Base-by-base conservation (phyloP, 2,329 filamentous ascomycete genomes). In the Ophiostoma angusticollis region DNA sequence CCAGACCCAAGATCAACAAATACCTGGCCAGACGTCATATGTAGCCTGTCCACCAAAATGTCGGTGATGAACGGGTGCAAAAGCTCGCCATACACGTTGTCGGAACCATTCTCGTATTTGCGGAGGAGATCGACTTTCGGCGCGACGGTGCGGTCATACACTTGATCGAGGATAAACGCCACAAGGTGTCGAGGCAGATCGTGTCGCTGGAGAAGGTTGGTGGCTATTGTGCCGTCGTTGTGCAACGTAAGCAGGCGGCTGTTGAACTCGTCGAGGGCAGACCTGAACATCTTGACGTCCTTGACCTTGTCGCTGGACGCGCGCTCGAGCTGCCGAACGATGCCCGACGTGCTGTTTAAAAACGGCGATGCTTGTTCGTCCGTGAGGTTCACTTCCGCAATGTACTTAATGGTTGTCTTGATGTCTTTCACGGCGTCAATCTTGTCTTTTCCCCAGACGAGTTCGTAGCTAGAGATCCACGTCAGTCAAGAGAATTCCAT, bases 1-100 rank as follows among this genome's bases (percentile, higher is more conserved):
- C 91, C 91, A 2, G 89, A 96, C 35, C 91, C 91, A 12, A 98
- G 70, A 54, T 98, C 91, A 43, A 98, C 79, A 56, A 98, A 96
- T 27, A 93, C 76, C 50, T 93, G 82, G 35, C 79, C 73, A 1
- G 84, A 89, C 43, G 75, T 86, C 57, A 96, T 75, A 31, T 74
- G 68, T 3, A 82, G 81, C 55, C 84, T 74, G 49, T 78, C 68
- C 13, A 78, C 73, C 49, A 98, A 78, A 43, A 96, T 84, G 42
- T 79, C 75, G 45, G 80, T 82, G 47, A 91, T 74, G 54, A 98
- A 93, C 2, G 79, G 78, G 16, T 86, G 81, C 22, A 91, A 68
- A 19, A 98, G 73, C 58, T 98, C 91, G 54, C 91, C 91, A 54
- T 98, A 98, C 28, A 93, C 84, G 50, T 93, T 89, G 58, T 93